phyloP scores from a whole-genome alignment of 192 early-diverging fungal species.

The Oehlia diaphana region DNA sequence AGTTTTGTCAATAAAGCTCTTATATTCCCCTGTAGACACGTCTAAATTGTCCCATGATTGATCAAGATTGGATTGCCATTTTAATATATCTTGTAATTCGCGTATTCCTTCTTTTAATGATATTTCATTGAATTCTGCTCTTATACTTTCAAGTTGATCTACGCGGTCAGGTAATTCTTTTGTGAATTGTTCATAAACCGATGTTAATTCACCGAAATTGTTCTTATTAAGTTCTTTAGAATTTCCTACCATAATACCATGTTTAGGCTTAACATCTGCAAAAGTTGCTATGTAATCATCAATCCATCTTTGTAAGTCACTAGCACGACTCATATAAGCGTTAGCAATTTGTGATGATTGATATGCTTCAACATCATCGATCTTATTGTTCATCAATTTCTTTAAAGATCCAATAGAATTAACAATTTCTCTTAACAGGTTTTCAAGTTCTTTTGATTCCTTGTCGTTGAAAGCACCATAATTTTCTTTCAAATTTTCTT shows the following conservation, averaged over 20 bases:
- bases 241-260: constrained; percentile 21
- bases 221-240: constrained; percentile 11
- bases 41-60: constrained; percentile 20
- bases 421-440: not conserved
- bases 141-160: constrained; percentile 19
- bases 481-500: constrained; percentile 24
- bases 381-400: constrained; percentile 18
- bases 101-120: constrained; percentile 16
- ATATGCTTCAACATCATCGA: constrained; percentile 27
- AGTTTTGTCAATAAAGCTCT: constrained; percentile 10
- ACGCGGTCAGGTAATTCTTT: constrained; percentile 9
- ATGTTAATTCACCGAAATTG: not conserved
- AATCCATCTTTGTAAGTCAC: constrained; percentile 28
- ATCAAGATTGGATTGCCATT: not conserved
- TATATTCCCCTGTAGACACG: not conserved
- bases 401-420: constrained; percentile 10
- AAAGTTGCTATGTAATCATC: not conserved
- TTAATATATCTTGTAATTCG: constrained; percentile 24
- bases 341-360: constrained; percentile 18
- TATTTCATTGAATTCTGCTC: constrained; percentile 12
- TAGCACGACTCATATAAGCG: constrained; percentile 1
- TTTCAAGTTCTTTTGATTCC: constrained; percentile 16
- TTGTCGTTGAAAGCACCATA: constrained; percentile 6
- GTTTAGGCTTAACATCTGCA: not conserved
- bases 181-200: constrained; percentile 20